A percentile compares a stretch with the other conserved stretches of the same genome.
Conservation (phyloP, 768 basidiomycete species). For the Gloeopeniophorella convolvens region DNA sequence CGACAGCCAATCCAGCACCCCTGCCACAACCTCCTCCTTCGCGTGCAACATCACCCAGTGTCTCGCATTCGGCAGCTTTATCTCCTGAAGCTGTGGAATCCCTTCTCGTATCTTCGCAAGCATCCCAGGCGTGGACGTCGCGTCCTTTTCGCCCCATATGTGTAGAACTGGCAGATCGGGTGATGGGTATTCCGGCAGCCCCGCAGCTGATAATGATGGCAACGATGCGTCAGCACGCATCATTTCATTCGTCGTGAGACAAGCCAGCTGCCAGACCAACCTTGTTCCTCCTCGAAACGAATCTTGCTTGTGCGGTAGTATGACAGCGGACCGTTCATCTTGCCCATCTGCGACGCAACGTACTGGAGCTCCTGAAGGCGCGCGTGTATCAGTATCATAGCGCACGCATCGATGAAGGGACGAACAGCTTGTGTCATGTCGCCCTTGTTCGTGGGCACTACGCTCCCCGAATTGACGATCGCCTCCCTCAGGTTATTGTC, state of each 20-base stretch:
- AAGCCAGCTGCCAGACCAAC: conserved; percentile 18
- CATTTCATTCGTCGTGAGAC: not conserved
- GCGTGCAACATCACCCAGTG: conserved; percentile 14
- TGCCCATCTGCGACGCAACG: conserved; percentile 40
- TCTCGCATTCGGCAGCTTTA: not conserved
- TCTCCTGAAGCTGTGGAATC: not conserved
- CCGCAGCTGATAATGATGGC: not conserved
- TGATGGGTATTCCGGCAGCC: conserved; percentile 2
- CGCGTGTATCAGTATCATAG: not conserved
- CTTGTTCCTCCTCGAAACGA: conserved; percentile 62
- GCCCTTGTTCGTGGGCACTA: not conserved
- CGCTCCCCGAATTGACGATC: conserved; percentile 4
- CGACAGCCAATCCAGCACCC: conserved; percentile 7
- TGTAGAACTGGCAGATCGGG: conserved; percentile 10
- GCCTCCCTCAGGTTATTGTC: conserved; percentile 12
- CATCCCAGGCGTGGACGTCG: conserved; percentile 27
- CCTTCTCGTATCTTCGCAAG: not conserved
- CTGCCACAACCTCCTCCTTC: conserved; percentile 1
- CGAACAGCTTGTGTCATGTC: conserved; percentile 17
- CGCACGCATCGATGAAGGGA: too few relatives aligned
- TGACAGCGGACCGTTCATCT: conserved; percentile 67
- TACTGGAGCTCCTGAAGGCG: conserved; percentile 47
- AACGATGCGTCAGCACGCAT: not conserved
- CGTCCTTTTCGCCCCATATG: conserved; percentile 31
- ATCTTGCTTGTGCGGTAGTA: conserved; percentile 61